Base-by-base conservation (phyloP, 805 yeast genomes). In the Barnettozyma botsteinii region DNA sequence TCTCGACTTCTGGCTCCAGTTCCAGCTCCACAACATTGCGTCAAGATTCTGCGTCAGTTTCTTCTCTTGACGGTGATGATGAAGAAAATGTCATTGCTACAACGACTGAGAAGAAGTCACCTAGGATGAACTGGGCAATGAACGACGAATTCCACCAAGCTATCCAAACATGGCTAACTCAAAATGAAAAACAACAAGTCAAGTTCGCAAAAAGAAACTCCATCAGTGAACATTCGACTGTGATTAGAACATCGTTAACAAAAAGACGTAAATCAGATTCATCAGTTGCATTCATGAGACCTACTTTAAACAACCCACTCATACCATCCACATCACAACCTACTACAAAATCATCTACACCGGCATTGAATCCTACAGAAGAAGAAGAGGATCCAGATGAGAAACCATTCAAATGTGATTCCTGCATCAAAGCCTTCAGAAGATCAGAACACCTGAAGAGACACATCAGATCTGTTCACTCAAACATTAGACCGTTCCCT, bases 381-480 rank as follows among this genome's bases (percentile, higher is more conserved):
- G 42, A 41, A 21, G 42, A 41, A 14, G 48, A 43, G n/a, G 47
- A 43, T 20, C 48, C 42, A 12, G 52, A 51, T 19, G 82, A 76
- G 49, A 80, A 79, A 58, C 77, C 77, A 32, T 81, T 71, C 52
- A 70, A 72, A 36, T 82, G 89, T 56, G 73, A 72, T 26, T 70
- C 69, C 49, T 82, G 91, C 59, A 68, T 73, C 29, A 70, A 87
- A 46, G 58, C 69, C 25, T 83, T 83, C 61, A 77, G 81, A 54
- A 69, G 91, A 46, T 84, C 79, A 51, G 91, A 83, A 53, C 91
- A 83, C 58, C 64, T 83, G 51, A 81, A 81, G 52, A 69, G 91
- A 46, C 91, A 83, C 52, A 70, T 79, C 51, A 65, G 88, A 45
- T 79, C 87, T 3, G 66, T 83, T 45, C 91, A 83, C 54, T 77